phyloP scores from a whole-genome alignment of 2,329 filamentous ascomycete genomes.

The Leptographium galeiforme region DNA sequence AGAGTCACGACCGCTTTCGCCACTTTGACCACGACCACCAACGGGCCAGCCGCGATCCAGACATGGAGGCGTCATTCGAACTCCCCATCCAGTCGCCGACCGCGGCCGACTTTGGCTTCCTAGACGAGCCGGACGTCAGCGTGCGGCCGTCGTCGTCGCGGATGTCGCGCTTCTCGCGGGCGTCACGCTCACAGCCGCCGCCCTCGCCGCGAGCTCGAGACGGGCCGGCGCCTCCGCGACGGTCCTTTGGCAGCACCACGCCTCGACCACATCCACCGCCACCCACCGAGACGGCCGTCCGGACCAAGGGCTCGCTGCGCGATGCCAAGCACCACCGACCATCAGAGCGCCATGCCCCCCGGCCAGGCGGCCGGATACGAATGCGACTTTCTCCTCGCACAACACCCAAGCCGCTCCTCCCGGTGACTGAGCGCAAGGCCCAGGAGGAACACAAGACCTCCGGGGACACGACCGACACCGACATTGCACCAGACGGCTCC shows the following conservation, averaged over 20 bases:
- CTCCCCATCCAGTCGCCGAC: conserved; percentile 11
- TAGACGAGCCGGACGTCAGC: conserved; percentile 2
- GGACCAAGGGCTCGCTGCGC: conserved; percentile 5
- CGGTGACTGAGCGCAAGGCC: conserved; percentile 31
- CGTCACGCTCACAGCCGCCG: conserved; percentile 1
- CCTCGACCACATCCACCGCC: background rate
- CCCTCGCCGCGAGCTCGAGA: background rate
- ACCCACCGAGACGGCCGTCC: background rate
- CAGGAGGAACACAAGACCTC: conserved; percentile 24
- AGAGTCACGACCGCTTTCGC: no score
- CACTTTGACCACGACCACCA: no score
- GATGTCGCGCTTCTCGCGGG: no score
- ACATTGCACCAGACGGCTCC: conserved; percentile 45
- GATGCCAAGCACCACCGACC: conserved; percentile 8
- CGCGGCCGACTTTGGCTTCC: conserved; percentile 1
- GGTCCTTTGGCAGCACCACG: background rate
- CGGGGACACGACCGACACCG: conserved; percentile 37
- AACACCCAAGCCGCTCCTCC: conserved; percentile 26
- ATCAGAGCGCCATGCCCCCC: conserved; percentile 6
- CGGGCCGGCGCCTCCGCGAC: background rate
- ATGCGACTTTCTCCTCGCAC: conserved; percentile 14
- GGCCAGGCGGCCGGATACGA: conserved; percentile 14
- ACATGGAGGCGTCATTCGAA: conserved; percentile 14
- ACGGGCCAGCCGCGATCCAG: no score
- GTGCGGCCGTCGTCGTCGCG: background rate